Conservation (phyloP, 2,329 filamentous ascomycete species). For the Myriosclerotinia duriaeana region DNA sequence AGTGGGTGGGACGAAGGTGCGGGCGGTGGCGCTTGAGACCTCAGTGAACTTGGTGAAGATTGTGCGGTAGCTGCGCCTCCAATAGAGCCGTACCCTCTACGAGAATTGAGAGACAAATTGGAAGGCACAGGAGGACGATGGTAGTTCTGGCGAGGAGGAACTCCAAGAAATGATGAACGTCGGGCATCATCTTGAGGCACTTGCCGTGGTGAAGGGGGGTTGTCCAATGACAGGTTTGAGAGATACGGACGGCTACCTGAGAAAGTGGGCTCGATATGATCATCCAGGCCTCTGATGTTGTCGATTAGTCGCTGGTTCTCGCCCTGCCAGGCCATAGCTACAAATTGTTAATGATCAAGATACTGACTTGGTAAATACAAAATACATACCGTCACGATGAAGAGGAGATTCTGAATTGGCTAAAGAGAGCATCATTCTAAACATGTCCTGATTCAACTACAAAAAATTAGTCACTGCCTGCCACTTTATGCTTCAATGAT, state of each 20-base stretch:
- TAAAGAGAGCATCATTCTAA: conserved; percentile 69
- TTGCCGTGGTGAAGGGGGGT: conserved; percentile 83
- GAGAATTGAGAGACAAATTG: conserved; percentile 74
- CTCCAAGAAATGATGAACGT: conserved; percentile 61
- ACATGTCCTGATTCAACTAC: conserved; percentile 82
- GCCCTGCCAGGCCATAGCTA: conserved; percentile 56
- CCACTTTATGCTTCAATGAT: conserved; percentile 16
- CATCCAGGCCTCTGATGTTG: conserved; percentile 56
- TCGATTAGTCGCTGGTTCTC: conserved; percentile 64
- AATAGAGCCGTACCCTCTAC: conserved; percentile 78
- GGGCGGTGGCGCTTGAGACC: conserved; percentile 64
- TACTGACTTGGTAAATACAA: conserved; percentile 27
- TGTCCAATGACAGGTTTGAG: conserved; percentile 60
- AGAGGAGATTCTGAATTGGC: conserved; percentile 73
- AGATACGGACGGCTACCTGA: conserved; percentile 67
- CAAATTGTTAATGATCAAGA: conserved; percentile 35
- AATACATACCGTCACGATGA: conserved; percentile 73
- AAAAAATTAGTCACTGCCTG: conserved; percentile 40
- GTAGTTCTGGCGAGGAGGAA: conserved; percentile 55
- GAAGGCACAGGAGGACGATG: conserved; percentile 78
- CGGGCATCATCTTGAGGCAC: conserved; percentile 81
- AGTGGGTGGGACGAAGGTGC: conserved; percentile 61
- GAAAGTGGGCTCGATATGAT: conserved; percentile 66
- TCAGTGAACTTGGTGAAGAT: conserved; percentile 71
- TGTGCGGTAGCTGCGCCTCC: conserved; percentile 65